These are phyloP conservation scores for Neonectria faginata DNA, from an alignment of 2,329 filamentous ascomycete species.

Conservation along the genomic window DNA sequence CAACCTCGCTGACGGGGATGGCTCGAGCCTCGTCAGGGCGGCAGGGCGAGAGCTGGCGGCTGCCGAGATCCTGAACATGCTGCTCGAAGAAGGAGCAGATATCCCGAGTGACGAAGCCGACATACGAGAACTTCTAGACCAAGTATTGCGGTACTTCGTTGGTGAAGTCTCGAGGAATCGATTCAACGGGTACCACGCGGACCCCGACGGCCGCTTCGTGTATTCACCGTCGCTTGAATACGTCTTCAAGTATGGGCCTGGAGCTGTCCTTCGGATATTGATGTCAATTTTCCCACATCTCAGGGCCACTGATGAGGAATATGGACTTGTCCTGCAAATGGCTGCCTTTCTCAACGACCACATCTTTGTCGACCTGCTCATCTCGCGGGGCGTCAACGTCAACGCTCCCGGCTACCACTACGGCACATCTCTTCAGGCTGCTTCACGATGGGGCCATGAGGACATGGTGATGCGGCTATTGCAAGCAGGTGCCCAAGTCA, in stretches of 20 bases:
- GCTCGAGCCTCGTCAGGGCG: neutral
- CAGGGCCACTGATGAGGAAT: neutral
- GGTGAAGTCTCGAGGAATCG: neutral
- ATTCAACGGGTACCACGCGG: neutral
- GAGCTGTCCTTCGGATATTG: neutral
- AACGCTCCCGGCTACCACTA: slow-evolving; percentile 27
- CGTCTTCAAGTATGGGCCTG: slow-evolving; percentile 22
- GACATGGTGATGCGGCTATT: slow-evolving; percentile 6
- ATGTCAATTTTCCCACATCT: neutral
- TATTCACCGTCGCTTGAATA: slow-evolving; percentile 7
- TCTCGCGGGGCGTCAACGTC: slow-evolving; percentile 18
- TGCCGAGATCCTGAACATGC: neutral
- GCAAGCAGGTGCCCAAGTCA: slow-evolving; percentile 14
- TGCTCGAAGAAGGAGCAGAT: slow-evolving; percentile 9
- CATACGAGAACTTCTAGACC: neutral
- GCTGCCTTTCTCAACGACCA: neutral
- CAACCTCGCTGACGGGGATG: neutral
- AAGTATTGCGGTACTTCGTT: neutral
- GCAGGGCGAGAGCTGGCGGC: neutral
- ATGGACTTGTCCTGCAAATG: slow-evolving; percentile 22
- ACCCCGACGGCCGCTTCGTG: slow-evolving; percentile 4
- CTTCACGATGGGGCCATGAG: slow-evolving; percentile 16
- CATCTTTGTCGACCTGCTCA: slow-evolving; percentile 10
- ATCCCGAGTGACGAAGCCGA: neutral
- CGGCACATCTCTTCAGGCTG: slow-evolving; percentile 26